Evolutionary conservation across 2,329 filamentous ascomycete species (phyloP), one percentile per base, ranked within the genome.

Genomic region (Penicillium brasilianum): DNA sequence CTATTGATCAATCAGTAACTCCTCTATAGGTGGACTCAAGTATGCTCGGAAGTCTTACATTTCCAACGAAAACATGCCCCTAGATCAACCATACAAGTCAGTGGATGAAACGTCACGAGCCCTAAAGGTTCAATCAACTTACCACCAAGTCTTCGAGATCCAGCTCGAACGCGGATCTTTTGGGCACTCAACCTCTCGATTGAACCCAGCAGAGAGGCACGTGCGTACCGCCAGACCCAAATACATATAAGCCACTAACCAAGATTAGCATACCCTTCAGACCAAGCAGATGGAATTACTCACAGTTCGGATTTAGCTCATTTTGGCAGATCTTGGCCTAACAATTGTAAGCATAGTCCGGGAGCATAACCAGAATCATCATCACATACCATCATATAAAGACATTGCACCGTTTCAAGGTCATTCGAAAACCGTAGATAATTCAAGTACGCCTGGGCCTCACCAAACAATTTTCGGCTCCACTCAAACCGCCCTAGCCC

Each of bases 311-410:
- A 54, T 82, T 82, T 4, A 83, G 71, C 60, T 83, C 80, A 53
- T 83, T 82, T 59, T 83, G 81, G 61, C 80, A 83, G 4, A 83
- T 76, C 65, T 83, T 82, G 7, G 80, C 77, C 78, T 80, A 37
- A 8, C 14, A 34, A 41, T 30, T 34, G 14, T 66, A 22, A 60
- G 51, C 37, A 52, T n/a, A 9, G 30, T 13, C 8, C 48, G 22
- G n/a, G n/a, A n/a, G n/a, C 14, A n/a, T 30, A 8, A 22, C n/a
- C 13, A 13, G 1, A 1, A 13, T 6, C 0, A 25, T n/a, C 4
- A 1, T 18, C 0, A 67, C 66, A 36, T 59, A 80, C 80, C 75
- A 83, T 75, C 7, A 83, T 73, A 61, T 83, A 80, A 36, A 81
- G 75, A 46, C 78, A 80, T 57, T 83, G 81, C 4, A 83, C 80